phyloP scores from a whole-genome alignment of 2,329 filamentous ascomycete genomes.

The Aspergillus brasiliensis region DNA sequence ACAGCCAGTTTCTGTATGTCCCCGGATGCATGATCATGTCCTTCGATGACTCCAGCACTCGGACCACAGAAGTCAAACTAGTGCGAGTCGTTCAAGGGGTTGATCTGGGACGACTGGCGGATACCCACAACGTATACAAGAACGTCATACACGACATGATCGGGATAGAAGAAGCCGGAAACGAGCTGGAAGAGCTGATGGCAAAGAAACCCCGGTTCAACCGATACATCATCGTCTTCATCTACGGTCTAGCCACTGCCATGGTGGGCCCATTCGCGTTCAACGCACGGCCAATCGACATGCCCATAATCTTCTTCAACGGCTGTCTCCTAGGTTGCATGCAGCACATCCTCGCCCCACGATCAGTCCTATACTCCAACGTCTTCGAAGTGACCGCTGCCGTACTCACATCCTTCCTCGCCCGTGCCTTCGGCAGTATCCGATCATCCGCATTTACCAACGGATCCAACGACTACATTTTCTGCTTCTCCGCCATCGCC shows the following conservation, averaged over 20 bases:
- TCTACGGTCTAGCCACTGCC: slow-evolving; percentile 76
- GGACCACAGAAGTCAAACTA: slow-evolving; percentile 52
- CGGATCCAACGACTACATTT: slow-evolving; percentile 46
- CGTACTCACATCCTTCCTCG: slow-evolving; percentile 67
- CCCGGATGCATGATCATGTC: slow-evolving; percentile 55
- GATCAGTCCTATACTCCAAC: slow-evolving; percentile 67
- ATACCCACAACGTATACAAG: slow-evolving; percentile 52
- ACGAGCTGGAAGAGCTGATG: slow-evolving; percentile 56
- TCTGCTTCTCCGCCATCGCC: slow-evolving; percentile 71
- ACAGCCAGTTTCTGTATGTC: slow-evolving; percentile 87
- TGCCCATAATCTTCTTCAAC: slow-evolving; percentile 74
- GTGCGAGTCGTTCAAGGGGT: slow-evolving; percentile 46
- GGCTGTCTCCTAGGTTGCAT: slow-evolving; percentile 72
- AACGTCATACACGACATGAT: slow-evolving; percentile 51
- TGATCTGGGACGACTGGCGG: slow-evolving; percentile 45
- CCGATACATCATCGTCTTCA: slow-evolving; percentile 57
- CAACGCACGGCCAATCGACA: slow-evolving; percentile 71
- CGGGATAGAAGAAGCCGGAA: slow-evolving; percentile 48
- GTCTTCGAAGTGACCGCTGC: slow-evolving; percentile 66
- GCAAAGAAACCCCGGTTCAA: slow-evolving; percentile 58
- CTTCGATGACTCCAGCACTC: slow-evolving; percentile 61
- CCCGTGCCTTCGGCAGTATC: slow-evolving; percentile 65
- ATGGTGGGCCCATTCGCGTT: slow-evolving; percentile 81
- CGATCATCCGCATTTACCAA: slow-evolving; percentile 39
- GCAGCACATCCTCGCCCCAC: slow-evolving; percentile 72